Evolutionary conservation across 306 rosid species (phyloP).

Genomic region (Casuarina equisetifolia): DNA sequence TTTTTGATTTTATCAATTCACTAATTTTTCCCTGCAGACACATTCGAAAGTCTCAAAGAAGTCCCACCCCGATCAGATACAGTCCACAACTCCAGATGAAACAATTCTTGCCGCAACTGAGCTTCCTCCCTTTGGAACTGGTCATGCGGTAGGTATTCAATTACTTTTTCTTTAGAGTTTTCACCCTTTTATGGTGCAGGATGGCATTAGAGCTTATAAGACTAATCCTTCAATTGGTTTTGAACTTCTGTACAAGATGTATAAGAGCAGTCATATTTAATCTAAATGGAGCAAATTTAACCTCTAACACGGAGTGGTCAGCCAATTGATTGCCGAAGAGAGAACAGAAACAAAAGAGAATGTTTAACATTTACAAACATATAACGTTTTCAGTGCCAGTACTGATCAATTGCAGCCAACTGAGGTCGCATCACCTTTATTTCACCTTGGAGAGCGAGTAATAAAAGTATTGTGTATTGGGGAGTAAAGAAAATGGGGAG

Average conservation of each 20-base stretch:
- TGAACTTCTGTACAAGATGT: neutral
- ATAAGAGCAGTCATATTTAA: neutral
- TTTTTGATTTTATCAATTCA: neutral
- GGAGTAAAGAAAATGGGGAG: constrained; percentile 4
- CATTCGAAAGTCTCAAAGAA: constrained; percentile 53
- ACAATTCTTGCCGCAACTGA: constrained; percentile 47
- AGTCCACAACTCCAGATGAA: constrained; percentile 37
- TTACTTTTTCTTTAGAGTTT: neutral
- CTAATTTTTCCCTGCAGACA: constrained; percentile 49
- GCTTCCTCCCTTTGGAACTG: constrained; percentile 69
- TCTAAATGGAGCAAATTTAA: neutral
- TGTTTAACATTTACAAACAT: neutral
- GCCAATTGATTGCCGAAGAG: neutral
- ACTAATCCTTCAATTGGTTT: neutral
- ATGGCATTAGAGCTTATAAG: neutral
- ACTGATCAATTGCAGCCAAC: neutral
- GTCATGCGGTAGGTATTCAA: constrained; percentile 60
- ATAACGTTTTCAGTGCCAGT: neutral
- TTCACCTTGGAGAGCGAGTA: neutral
- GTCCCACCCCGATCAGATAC: constrained; percentile 34
- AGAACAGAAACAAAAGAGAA: neutral
- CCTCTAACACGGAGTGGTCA: neutral
- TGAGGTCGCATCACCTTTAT: too few species aligned
- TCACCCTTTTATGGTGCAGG: neutral
- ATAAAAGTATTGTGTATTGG: neutral